phyloP scores from a whole-genome alignment of 2,329 filamentous ascomycete species.

The Samsoniella hepiali region DNA sequence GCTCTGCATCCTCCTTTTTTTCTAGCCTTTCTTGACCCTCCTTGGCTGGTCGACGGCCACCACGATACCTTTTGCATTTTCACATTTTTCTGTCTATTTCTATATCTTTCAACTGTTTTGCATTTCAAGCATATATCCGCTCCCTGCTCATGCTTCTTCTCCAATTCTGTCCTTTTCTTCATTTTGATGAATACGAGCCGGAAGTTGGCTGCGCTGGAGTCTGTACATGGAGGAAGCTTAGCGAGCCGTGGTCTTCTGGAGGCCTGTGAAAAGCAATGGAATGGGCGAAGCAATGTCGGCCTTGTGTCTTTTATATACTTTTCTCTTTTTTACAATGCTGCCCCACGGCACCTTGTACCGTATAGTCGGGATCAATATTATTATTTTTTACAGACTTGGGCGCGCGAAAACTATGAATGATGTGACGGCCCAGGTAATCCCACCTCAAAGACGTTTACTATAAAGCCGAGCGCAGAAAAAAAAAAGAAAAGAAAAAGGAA shows the following conservation, averaged over 20 bases:
- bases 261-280: background rate
- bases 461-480: too few species aligned
- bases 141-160: background rate
- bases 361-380: constrained; percentile 9
- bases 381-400: background rate
- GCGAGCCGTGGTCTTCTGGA: background rate
- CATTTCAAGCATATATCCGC: background rate
- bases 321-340: constrained; percentile 40
- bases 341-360: constrained; percentile 45
- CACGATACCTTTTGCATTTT: constrained; percentile 12
- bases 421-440: too few species aligned
- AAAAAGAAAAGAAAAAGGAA: too few species aligned
- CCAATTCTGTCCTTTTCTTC: background rate
- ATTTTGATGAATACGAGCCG: background rate
- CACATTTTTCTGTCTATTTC: constrained; percentile 17
- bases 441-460: too few species aligned
- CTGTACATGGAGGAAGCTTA: background rate
- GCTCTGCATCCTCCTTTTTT: background rate
- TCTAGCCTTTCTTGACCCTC: background rate
- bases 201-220: background rate
- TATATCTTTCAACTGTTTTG: constrained; percentile 15
- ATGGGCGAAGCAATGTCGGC: background rate
- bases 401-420: too few species aligned
- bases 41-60: constrained; percentile 7
- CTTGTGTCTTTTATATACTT: constrained; percentile 17